Evolutionary conservation across 768 basidiomycete genomes (phyloP).

Genomic region (Auricularia sp.): DNA sequence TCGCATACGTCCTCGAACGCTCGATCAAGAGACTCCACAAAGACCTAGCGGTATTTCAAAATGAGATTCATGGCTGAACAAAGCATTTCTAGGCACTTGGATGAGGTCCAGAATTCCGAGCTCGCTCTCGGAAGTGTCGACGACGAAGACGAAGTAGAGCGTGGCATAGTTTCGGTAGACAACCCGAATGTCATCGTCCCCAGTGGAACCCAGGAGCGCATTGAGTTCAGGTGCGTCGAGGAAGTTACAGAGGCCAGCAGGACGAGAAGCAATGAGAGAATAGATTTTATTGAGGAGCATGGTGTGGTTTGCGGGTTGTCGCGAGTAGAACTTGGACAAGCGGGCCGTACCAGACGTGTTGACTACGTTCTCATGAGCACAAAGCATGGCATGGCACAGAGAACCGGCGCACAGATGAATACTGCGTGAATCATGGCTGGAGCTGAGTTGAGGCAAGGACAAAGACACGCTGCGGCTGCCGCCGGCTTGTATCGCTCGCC

Average conservation of each 20-base stretch:
- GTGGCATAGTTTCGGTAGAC: constrained; percentile 96
- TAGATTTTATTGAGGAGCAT: constrained; percentile 78
- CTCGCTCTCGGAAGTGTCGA: constrained; percentile 93
- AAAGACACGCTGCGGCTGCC: neutral
- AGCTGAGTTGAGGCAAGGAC: neutral
- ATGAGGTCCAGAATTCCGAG: constrained; percentile 93
- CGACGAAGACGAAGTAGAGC: constrained; percentile 93
- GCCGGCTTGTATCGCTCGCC: neutral
- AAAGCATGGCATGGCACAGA: constrained; percentile 13
- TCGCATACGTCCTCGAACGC: constrained; percentile 99
- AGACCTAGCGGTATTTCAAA: constrained; percentile 48
- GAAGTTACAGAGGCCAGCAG: constrained; percentile 85
- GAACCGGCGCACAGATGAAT: constrained; percentile 53
- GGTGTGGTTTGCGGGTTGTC: constrained; percentile 27
- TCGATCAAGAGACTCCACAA: constrained; percentile 92
- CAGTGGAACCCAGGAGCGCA: constrained; percentile 48
- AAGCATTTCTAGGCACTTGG: constrained; percentile 48
- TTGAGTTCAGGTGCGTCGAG: constrained; percentile 86
- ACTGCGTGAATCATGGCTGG: constrained; percentile 70
- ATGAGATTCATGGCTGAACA: neutral
- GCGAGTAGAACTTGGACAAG: constrained; percentile 79
- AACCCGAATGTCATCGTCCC: constrained; percentile 58
- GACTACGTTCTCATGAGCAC: constrained; percentile 37
- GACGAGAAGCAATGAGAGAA: constrained; percentile 72
- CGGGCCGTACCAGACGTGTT: constrained; percentile 86